Conservation (phyloP, 2,329 filamentous ascomycete species). For the Apiospora rasikravindrae region DNA sequence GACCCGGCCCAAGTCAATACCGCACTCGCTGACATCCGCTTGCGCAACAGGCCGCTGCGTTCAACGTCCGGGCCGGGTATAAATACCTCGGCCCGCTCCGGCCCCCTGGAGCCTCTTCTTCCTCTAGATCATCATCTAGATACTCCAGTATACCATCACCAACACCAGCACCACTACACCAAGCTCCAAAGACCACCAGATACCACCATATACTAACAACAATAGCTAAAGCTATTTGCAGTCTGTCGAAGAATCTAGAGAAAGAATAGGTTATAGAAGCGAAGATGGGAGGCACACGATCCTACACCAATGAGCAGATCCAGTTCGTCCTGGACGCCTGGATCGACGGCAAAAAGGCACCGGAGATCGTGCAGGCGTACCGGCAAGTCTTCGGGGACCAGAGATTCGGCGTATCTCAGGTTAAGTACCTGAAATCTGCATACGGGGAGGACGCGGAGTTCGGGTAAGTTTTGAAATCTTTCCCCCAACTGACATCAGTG, state of each 20-base stretch:
- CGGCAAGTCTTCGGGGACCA: not conserved
- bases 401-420: conserved; percentile 19
- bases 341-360: conserved; percentile 15
- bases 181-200: not conserved
- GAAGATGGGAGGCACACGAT: conserved; percentile 23
- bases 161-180: not conserved
- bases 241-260: not conserved
- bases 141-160: conserved; percentile 3
- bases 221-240: not conserved
- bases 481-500: not conserved
- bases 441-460: conserved; percentile 21
- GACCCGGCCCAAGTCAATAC: not conserved
- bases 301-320: conserved; percentile 30
- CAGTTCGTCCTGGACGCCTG: conserved; percentile 26
- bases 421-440: conserved; percentile 21
- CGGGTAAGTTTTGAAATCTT: conserved; percentile 11
- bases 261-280: conserved; percentile 7
- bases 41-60: conserved; percentile 1
- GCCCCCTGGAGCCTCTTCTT: not conserved
- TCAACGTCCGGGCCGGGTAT: not conserved
- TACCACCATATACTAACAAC: not conserved
- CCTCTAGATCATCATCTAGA: conserved; percentile 3
- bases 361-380: conserved; percentile 22
- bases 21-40: not conserved
- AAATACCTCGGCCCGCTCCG: not conserved